Evolutionary conservation across 2,329 filamentous ascomycete species (phyloP).

Genomic region (Thielaviopsis punctulata): DNA sequence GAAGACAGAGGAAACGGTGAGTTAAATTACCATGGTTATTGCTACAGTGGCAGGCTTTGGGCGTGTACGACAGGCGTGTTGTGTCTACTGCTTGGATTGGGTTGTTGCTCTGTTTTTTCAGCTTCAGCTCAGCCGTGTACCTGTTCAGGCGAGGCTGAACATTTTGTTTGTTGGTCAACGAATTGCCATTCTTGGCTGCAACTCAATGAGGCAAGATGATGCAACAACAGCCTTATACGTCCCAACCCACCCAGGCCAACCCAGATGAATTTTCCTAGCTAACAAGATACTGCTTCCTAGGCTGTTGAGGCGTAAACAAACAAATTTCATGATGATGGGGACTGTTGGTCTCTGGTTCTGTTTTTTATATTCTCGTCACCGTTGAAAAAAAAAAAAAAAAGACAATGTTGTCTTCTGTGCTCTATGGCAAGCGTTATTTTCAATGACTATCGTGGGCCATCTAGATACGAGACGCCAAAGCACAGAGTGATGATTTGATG

Average conservation of each 20-base stretch:
- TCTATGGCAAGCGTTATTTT: not conserved
- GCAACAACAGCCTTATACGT: not conserved
- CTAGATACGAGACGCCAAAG: not conserved
- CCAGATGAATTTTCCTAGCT: not conserved
- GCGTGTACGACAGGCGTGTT: too few species aligned
- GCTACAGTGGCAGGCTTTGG: too few species aligned
- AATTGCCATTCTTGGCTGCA: not conserved
- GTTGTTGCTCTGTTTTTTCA: too few species aligned
- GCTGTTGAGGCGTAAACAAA: not conserved
- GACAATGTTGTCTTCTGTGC: not conserved
- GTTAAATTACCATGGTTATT: conserved; percentile 2
- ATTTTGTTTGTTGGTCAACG: not conserved
- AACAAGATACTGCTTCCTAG: not conserved
- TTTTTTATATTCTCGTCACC: not conserved
- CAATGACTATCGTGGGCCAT: not conserved
- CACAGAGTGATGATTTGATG: not conserved
- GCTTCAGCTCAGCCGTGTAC: not conserved
- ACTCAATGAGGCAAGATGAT: not conserved
- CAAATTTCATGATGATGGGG: not conserved
- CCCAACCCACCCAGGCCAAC: not conserved
- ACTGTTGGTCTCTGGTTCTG: not conserved
- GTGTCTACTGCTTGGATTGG: too few species aligned
- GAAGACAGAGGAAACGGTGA: conserved; percentile 18
- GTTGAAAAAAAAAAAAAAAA: not conserved
- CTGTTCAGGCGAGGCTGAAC: conserved; percentile 6